These are phyloP conservation scores for Capronia americana DNA, from an alignment of 2,329 filamentous ascomycete species.

Conservation along the genomic window DNA sequence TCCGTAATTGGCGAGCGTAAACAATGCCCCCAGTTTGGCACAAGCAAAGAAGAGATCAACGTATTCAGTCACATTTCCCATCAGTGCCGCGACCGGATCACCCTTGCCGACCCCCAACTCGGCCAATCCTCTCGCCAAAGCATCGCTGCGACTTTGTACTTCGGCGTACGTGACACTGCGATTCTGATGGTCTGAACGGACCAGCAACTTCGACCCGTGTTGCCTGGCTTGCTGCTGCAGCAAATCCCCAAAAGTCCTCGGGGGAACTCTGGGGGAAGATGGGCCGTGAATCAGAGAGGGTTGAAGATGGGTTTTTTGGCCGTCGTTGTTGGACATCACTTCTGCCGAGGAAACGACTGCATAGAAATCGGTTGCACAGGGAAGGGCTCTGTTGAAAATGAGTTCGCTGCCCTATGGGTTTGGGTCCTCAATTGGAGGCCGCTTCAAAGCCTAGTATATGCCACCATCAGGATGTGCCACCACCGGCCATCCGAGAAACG, in stretches of 20 bases:
- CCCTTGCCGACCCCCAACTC: slow-evolving; percentile 70
- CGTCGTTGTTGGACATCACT: no score
- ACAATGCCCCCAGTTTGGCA: slow-evolving; percentile 67
- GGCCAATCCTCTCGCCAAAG: slow-evolving; percentile 68
- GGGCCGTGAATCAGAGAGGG: neutral
- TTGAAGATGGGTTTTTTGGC: neutral
- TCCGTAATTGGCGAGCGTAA: slow-evolving; percentile 82
- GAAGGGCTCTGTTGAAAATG: no score
- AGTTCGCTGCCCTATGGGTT: no score
- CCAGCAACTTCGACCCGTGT: neutral
- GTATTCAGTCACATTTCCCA: slow-evolving; percentile 64
- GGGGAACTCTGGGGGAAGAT: neutral
- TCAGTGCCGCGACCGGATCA: slow-evolving; percentile 77
- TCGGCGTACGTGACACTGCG: neutral
- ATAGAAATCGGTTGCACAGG: no score
- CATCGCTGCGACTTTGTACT: neutral
- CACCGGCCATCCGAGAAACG: no score
- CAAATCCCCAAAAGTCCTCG: neutral
- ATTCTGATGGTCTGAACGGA: neutral
- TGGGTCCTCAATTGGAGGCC: no score
- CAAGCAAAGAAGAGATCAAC: slow-evolving; percentile 75
- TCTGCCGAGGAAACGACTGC: no score
- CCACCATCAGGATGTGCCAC: no score
- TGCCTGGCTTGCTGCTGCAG: neutral
- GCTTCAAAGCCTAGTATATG: no score